Evolutionary conservation across 768 basidiomycete species (phyloP).

Genomic region (Pulveroboletus sp.): DNA sequence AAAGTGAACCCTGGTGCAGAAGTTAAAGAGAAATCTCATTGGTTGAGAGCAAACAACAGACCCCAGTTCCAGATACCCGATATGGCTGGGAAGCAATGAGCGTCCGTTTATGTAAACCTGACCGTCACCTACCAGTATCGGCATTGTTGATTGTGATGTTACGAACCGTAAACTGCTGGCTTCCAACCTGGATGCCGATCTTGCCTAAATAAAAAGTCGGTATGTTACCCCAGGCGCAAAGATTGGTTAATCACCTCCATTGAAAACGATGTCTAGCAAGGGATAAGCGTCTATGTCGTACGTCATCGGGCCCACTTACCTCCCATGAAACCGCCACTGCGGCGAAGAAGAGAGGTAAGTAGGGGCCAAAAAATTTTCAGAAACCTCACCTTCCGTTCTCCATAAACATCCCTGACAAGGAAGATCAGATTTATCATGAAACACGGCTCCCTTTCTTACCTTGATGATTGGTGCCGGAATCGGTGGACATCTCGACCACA

Average conservation of each 20-base stretch:
- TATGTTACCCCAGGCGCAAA: background rate
- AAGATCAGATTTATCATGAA: background rate
- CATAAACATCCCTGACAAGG: constrained; percentile 55
- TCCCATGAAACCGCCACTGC: constrained; percentile 48
- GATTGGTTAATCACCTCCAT: constrained; percentile 31
- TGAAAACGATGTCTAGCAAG: constrained; percentile 38
- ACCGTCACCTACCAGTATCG: constrained; percentile 28
- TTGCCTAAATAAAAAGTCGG: constrained; percentile 21
- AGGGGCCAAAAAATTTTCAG: background rate
- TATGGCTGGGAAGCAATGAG: constrained; percentile 19
- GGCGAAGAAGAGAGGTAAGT: background rate
- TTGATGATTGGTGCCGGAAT: constrained; percentile 59
- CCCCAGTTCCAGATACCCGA: constrained; percentile 42
- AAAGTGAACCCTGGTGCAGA: constrained; percentile 44
- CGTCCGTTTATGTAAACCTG: background rate
- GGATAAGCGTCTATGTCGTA: background rate
- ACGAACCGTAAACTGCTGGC: constrained; percentile 75
- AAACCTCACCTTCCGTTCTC: constrained; percentile 58
- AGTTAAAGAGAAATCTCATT: background rate
- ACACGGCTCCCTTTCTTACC: constrained; percentile 37
- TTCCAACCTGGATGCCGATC: constrained; percentile 71
- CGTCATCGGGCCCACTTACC: constrained; percentile 38
- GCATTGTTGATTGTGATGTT: constrained; percentile 56
- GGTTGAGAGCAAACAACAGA: constrained; percentile 10
- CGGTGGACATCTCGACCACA: constrained; percentile 68